These are phyloP conservation scores for Liquidambar formosana DNA, from an alignment of 164 flowering plant genomes.

Conservation along the genomic window DNA sequence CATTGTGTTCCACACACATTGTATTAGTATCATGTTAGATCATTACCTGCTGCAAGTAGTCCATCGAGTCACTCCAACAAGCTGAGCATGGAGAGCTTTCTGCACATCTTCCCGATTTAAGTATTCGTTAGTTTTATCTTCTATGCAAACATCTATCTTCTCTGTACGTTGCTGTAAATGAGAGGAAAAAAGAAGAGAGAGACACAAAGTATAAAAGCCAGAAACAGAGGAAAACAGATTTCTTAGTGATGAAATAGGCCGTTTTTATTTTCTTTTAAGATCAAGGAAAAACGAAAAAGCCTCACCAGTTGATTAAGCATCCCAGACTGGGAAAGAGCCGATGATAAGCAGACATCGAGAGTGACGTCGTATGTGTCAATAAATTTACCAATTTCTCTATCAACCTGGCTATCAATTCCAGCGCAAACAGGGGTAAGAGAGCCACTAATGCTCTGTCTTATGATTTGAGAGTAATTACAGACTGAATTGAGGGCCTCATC, in stretches of 20 bases:
- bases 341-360: constrained; percentile 88
- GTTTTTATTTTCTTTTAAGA: not conserved
- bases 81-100: constrained; percentile 85
- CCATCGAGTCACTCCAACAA: constrained; percentile 73
- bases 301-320: too few relatives aligned
- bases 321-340: constrained; percentile 68
- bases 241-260: not conserved
- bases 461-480: constrained; percentile 84
- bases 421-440: constrained; percentile 68
- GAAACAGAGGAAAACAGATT: too few relatives aligned
- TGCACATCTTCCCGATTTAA: constrained; percentile 81
- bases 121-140: constrained; percentile 78
- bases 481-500: constrained; percentile 64
- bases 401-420: constrained; percentile 69
- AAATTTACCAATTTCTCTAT: constrained; percentile 69
- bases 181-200: not conserved
- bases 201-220: too few relatives aligned
- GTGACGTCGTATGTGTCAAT: constrained; percentile 90
- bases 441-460: constrained; percentile 77
- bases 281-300: too few relatives aligned
- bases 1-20: too few relatives aligned
- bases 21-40: too few relatives aligned
- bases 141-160: constrained; percentile 83
- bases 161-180: constrained; percentile 53
- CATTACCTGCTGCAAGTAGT: constrained; percentile 83